Evolutionary conservation across 352 stramenopile genomes (phyloP).

Genomic region (Globisporangium mamillatum): DNA sequence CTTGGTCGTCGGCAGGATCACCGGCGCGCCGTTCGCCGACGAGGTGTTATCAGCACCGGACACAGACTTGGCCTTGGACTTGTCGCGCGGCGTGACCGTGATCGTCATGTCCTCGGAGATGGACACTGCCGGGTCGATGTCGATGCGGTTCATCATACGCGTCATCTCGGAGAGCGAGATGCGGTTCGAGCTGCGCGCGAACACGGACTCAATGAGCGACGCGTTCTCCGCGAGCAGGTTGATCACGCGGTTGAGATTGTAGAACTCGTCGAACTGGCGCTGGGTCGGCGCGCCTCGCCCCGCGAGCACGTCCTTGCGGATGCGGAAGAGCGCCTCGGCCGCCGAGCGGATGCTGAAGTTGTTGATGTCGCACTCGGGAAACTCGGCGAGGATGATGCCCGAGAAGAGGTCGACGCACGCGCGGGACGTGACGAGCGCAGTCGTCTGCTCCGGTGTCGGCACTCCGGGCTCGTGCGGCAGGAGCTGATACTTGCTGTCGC

Average conservation of each 20-base stretch:
- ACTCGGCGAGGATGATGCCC: conserved; percentile 14
- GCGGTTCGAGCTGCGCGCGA: conserved; percentile 13
- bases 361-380: conserved; percentile 18
- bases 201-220: conserved; percentile 24
- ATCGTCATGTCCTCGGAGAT: conserved; percentile 22
- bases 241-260: conserved; percentile 30
- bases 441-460: conserved; percentile 12
- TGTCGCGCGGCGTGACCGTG: neutral
- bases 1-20: conserved; percentile 4
- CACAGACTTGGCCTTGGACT: no score
- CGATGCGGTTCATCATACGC: conserved; percentile 29
- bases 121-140: conserved; percentile 17
- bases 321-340: conserved; percentile 25
- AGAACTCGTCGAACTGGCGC: conserved; percentile 28
- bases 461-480: conserved; percentile 5
- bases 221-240: conserved; percentile 28
- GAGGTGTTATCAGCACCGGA: neutral
- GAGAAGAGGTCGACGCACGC: conserved; percentile 16
- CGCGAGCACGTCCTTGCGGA: conserved; percentile 25
- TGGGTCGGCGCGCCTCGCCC: conserved; percentile 16
- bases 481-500: conserved; percentile 10
- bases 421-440: conserved; percentile 6
- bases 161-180: conserved; percentile 31
- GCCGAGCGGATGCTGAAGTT: conserved; percentile 20
- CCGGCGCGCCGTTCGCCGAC: neutral